phyloP scores from a whole-genome alignment of 768 basidiomycete species.

The Russula olivacea region DNA sequence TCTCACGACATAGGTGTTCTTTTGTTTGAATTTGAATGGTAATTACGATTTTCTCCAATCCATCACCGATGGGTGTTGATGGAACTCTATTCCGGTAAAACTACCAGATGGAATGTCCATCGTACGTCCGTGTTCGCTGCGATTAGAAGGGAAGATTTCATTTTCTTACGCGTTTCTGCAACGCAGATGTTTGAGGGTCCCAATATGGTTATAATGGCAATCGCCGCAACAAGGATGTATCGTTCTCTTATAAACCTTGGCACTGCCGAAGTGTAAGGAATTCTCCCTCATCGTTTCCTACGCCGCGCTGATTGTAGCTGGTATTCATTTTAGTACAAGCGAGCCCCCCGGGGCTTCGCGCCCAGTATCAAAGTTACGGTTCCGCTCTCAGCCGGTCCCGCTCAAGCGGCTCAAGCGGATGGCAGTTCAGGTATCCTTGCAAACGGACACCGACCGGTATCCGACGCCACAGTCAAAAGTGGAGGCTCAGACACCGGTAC shows the following conservation, averaged over 20 bases:
- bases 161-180: neutral
- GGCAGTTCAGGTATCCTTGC: neutral
- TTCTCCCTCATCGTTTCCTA: neutral
- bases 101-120: neutral
- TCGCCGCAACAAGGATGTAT: neutral
- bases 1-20: neutral
- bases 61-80: neutral
- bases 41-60: neutral
- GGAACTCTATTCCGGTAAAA: no score
- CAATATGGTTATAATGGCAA: neutral
- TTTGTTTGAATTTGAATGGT: constrained; percentile 12
- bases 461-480: neutral
- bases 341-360: no score
- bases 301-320: neutral
- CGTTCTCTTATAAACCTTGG: neutral
- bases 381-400: neutral
- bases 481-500: neutral
- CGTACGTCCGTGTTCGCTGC: neutral
- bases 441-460: neutral
- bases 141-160: neutral
- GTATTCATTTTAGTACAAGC: neutral
- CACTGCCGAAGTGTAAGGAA: neutral
- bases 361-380: neutral
- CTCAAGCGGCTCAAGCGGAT: no score
- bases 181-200: neutral